These are phyloP conservation scores for Rhynchosporium secalis DNA, from an alignment of 2,329 filamentous ascomycete genomes.

Conservation along the genomic window DNA sequence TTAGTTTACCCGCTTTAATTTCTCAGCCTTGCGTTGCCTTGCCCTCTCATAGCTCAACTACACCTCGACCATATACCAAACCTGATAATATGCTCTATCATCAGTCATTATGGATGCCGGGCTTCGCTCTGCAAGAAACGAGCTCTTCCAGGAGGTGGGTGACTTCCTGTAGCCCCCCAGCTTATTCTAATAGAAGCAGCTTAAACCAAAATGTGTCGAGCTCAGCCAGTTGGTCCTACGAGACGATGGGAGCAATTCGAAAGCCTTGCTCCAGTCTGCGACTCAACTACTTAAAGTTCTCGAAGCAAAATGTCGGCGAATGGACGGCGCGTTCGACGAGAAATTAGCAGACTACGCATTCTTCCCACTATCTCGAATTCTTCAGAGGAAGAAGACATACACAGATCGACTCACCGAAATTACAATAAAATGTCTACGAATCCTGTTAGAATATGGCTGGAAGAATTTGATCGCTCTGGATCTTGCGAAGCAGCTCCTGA, in stretches of 20 bases:
- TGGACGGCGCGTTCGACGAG: slow-evolving; percentile 63
- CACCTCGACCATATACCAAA: neutral
- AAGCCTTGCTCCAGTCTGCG: slow-evolving; percentile 49
- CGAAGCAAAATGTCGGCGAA: slow-evolving; percentile 42
- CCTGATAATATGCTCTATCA: neutral
- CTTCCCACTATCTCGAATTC: slow-evolving; percentile 85
- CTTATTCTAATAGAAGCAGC: slow-evolving; percentile 44
- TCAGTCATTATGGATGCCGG: slow-evolving; percentile 32
- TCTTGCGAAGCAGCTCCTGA: slow-evolving; percentile 79
- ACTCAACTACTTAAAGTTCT: slow-evolving; percentile 50
- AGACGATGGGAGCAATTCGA: slow-evolving; percentile 44
- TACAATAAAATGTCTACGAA: slow-evolving; percentile 70
- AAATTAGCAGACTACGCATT: slow-evolving; percentile 93
- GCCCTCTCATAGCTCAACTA: neutral
- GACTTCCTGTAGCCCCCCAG: neutral
- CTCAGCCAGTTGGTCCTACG: slow-evolving; percentile 59
- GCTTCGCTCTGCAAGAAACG: slow-evolving; percentile 37
- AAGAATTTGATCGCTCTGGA: slow-evolving; percentile 66
- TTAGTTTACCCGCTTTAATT: neutral
- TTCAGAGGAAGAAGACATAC: slow-evolving; percentile 72
- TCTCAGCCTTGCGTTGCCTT: slow-evolving; percentile 9
- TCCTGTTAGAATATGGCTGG: slow-evolving; percentile 81
- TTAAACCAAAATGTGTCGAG: slow-evolving; percentile 62
- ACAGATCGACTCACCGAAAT: slow-evolving; percentile 73
- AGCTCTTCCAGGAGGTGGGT: slow-evolving; percentile 38